phyloP scores from a whole-genome alignment of 2,329 filamentous ascomycete genomes.

The Phialophora macrospora region DNA sequence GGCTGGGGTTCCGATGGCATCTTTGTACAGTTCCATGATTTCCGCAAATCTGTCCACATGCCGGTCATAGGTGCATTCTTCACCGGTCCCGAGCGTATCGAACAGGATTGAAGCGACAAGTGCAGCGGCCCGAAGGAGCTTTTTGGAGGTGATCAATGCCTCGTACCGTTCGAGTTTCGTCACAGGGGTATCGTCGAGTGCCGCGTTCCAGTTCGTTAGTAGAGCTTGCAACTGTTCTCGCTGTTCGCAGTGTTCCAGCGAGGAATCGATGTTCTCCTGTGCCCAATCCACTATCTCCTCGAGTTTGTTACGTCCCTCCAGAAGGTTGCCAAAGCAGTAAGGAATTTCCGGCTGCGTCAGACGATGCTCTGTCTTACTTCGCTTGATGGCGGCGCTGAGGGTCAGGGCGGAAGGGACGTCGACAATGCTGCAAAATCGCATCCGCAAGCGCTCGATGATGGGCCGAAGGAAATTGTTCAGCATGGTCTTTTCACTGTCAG shows the following conservation, averaged over 20 bases:
- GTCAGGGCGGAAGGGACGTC: constrained; percentile 36
- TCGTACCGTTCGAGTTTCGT: constrained; percentile 33
- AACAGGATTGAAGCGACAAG: constrained; percentile 36
- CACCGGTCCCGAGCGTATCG: constrained; percentile 30
- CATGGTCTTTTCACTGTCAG: constrained; percentile 35
- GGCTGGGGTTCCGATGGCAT: constrained; percentile 36
- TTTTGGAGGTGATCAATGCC: constrained; percentile 32
- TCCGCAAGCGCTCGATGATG: constrained; percentile 37
- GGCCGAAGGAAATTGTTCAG: constrained; percentile 35
- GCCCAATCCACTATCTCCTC: constrained; percentile 37
- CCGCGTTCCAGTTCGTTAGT: constrained; percentile 30
- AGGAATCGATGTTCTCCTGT: constrained; percentile 31
- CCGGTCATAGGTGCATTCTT: constrained; percentile 39
- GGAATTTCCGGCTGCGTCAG: constrained; percentile 26
- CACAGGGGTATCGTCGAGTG: constrained; percentile 30
- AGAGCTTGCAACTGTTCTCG: constrained; percentile 29
- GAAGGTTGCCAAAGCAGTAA: constrained; percentile 30
- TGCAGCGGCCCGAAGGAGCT: constrained; percentile 34
- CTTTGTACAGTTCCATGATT: constrained; percentile 39
- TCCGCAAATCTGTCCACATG: constrained; percentile 40
- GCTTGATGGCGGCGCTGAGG: constrained; percentile 29
- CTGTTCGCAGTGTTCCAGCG: constrained; percentile 10
- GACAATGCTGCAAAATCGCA: constrained; percentile 37
- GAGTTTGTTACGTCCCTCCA: constrained; percentile 37
- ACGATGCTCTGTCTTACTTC: constrained; percentile 21